These are phyloP conservation scores for Suillus cothurnatus DNA, from an alignment of 768 basidiomycete species.

Conservation along the genomic window DNA sequence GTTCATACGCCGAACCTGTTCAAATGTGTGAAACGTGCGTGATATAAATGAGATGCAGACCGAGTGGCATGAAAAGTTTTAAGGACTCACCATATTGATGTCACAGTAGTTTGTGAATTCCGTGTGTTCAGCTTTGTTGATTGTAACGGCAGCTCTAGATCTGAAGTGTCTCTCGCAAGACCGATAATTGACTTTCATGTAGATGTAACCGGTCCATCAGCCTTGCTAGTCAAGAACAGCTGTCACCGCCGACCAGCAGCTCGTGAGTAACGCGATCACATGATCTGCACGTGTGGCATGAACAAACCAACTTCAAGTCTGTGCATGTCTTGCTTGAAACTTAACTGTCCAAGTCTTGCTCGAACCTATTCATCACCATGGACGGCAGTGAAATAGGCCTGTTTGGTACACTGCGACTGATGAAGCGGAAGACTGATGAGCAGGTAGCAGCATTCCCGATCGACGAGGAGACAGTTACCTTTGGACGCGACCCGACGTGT, in stretches of 20 bases:
- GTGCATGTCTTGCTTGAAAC: too few relatives aligned
- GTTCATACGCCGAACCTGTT: too few relatives aligned
- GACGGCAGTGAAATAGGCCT: conserved; percentile 59
- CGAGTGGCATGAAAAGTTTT: too few relatives aligned
- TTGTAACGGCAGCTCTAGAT: not conserved
- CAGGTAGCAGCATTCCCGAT: conserved; percentile 71
- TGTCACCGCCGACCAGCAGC: too few relatives aligned
- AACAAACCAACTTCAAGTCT: not conserved
- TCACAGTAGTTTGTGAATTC: too few relatives aligned
- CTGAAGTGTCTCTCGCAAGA: not conserved
- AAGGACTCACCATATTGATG: too few relatives aligned
- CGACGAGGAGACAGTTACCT: conserved; percentile 65
- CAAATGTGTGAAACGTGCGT: too few relatives aligned
- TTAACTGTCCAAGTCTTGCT: not conserved
- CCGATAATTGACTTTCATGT: too few relatives aligned
- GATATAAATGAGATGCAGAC: too few relatives aligned
- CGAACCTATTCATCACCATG: conserved; percentile 23
- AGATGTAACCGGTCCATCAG: too few relatives aligned
- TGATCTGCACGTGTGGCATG: not conserved
- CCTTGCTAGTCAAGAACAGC: too few relatives aligned
- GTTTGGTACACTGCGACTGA: conserved; percentile 64
- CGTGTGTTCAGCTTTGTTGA: not conserved
- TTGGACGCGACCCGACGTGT: conserved; percentile 67
- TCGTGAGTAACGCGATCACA: conserved; percentile 1
- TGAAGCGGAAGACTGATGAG: conserved; percentile 52